phyloP scores from a whole-genome alignment of 768 basidiomycete genomes.

The Mycena olivaceomarginata region DNA sequence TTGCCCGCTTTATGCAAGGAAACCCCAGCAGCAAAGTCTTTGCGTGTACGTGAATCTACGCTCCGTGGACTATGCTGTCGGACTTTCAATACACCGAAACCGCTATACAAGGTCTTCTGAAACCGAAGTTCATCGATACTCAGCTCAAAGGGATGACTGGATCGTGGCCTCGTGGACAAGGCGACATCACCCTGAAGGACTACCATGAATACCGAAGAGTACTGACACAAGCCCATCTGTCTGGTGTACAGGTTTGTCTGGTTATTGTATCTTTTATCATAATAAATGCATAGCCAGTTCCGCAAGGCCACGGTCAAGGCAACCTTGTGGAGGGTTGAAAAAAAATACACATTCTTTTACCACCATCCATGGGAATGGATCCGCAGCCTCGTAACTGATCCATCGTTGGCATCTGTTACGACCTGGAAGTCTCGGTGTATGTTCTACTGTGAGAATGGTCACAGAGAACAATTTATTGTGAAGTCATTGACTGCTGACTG shows the following conservation, averaged over 20 bases:
- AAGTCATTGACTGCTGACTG: neutral
- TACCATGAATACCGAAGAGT: neutral
- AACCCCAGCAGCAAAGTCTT: too few relatives aligned
- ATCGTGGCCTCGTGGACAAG: neutral
- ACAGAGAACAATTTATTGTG: neutral
- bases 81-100: neutral
- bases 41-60: too few relatives aligned
- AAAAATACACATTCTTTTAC: neutral
- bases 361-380: slow-evolving; percentile 7
- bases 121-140: neutral
- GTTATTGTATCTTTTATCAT: neutral
- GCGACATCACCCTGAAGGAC: neutral
- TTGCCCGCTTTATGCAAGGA: too few relatives aligned
- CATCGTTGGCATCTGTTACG: neutral
- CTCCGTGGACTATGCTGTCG: neutral
- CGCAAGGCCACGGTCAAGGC: neutral
- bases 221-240: neutral
- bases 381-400: neutral
- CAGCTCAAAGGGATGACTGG: neutral
- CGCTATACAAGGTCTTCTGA: neutral
- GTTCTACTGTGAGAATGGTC: neutral
- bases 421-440: neutral
- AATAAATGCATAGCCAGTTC: neutral
- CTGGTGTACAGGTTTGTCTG: neutral
- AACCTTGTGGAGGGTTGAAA: neutral